Evolutionary conservation across 1,139 yeast genomes (phyloP).

Genomic region (Suhomyces coccinellae): DNA sequence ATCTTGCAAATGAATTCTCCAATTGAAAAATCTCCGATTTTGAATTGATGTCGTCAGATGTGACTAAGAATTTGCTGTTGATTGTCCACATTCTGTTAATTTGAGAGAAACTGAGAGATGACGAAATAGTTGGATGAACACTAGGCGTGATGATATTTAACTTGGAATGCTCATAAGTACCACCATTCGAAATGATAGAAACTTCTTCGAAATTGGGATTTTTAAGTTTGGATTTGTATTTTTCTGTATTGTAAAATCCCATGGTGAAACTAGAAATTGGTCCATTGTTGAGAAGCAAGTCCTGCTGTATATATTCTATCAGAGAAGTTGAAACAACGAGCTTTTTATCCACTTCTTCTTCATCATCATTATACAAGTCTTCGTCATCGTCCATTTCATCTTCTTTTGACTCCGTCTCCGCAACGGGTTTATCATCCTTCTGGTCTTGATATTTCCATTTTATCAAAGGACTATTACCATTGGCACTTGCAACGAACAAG

Average conservation of each 20-base stretch:
- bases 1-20: constrained; percentile 63
- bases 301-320: constrained; percentile 48
- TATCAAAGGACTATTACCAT: constrained; percentile 39
- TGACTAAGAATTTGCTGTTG: constrained; percentile 57
- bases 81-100: constrained; percentile 77
- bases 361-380: constrained; percentile 26
- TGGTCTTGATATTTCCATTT: constrained; percentile 30
- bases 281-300: constrained; percentile 65
- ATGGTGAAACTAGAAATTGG: constrained; percentile 71
- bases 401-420: constrained; percentile 3
- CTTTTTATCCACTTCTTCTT: constrained; percentile 22
- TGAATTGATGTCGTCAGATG: constrained; percentile 64
- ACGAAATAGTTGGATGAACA: constrained; percentile 62
- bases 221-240: constrained; percentile 56
- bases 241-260: constrained; percentile 60
- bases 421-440: background rate
- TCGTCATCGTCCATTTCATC: constrained; percentile 13
- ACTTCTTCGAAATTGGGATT: constrained; percentile 68
- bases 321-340: constrained; percentile 28
- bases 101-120: constrained; percentile 73
- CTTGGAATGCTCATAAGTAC: constrained; percentile 56
- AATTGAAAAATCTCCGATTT: constrained; percentile 77
- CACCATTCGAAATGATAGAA: constrained; percentile 71
- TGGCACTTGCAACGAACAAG: constrained; percentile 36
- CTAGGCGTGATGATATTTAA: constrained; percentile 64